Evolutionary conservation across 2,329 filamentous ascomycete species (phyloP).

Genomic region (Cladosporium phlei): DNA sequence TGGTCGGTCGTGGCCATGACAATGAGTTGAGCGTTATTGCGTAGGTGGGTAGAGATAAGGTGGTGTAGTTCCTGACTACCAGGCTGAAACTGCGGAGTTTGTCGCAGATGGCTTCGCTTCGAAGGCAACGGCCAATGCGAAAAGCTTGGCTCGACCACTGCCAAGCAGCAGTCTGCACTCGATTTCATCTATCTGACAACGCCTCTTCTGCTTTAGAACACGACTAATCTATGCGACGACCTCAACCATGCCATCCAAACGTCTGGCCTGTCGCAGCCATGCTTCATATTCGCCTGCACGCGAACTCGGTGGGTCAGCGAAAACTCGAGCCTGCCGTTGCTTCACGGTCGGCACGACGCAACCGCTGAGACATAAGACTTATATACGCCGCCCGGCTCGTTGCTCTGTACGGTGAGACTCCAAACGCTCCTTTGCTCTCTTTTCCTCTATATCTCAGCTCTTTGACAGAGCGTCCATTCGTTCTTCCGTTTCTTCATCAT

Average conservation of each 20-base stretch:
- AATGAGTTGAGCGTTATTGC: neutral
- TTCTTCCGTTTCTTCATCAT: conserved; percentile 8
- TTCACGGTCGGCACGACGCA: conserved; percentile 8
- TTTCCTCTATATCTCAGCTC: conserved; percentile 10
- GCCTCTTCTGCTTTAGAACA: neutral
- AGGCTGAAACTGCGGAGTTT: conserved; percentile 8
- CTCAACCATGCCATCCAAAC: neutral
- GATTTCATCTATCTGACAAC: conserved; percentile 13
- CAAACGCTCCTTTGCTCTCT: neutral
- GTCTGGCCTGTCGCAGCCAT: conserved; percentile 4
- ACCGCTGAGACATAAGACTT: conserved; percentile 13
- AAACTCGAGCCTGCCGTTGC: conserved; percentile 9
- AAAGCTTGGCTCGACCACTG: conserved; percentile 1
- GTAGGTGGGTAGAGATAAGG: neutral
- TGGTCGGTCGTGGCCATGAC: conserved; percentile 1
- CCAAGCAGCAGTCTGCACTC: too few species aligned
- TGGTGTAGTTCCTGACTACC: neutral
- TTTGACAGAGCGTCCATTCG: conserved; percentile 13
- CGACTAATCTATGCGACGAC: neutral
- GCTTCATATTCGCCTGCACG: conserved; percentile 3
- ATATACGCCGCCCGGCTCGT: conserved; percentile 9
- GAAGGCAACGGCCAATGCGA: neutral
- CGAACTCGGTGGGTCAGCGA: conserved; percentile 10
- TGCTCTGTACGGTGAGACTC: conserved; percentile 12
- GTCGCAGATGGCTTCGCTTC: conserved; percentile 10